phyloP scores from a whole-genome alignment of 805 yeast species.

The Ogataea nonfermentans region DNA sequence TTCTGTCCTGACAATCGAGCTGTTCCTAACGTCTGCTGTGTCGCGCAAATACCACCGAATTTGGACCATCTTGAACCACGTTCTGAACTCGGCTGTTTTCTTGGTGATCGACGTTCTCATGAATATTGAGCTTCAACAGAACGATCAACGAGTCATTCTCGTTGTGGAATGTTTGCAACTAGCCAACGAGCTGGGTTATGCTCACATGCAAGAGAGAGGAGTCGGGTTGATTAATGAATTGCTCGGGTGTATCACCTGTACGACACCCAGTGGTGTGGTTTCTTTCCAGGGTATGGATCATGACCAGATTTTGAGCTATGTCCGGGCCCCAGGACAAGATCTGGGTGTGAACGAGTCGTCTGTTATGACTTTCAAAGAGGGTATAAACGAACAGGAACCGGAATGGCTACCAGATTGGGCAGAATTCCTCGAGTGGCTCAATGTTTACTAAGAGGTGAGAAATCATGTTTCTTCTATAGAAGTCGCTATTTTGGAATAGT shows the following conservation, averaged over 20 bases:
- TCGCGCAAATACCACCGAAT: slow-evolving; percentile 1
- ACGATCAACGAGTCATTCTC: slow-evolving; percentile 4
- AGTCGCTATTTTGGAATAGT: no score
- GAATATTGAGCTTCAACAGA: slow-evolving; percentile 4
- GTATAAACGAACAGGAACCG: no score
- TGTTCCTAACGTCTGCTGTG: slow-evolving; percentile 2
- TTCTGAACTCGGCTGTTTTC: slow-evolving; percentile 3
- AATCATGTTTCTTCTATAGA: no score
- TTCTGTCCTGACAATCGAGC: slow-evolving; percentile 2
- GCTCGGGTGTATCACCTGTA: slow-evolving; percentile 3
- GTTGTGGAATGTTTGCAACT: slow-evolving; percentile 4
- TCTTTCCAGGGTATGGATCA: slow-evolving; percentile 1
- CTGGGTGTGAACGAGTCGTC: slow-evolving; percentile 1
- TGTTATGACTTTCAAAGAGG: background rate
- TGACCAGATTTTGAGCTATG: slow-evolving; percentile 1
- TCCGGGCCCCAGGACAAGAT: slow-evolving; percentile 1
- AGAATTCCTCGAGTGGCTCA: slow-evolving; percentile 1
- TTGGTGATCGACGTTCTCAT: slow-evolving; percentile 4
- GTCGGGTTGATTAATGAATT: slow-evolving; percentile 1
- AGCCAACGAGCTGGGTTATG: slow-evolving; percentile 4
- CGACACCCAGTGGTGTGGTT: background rate
- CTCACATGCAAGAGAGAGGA: slow-evolving; percentile 5
- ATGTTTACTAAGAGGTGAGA: background rate
- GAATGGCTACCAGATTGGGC: slow-evolving; percentile 3
- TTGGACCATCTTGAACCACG: slow-evolving; percentile 3